Conservation (phyloP, 2,329 filamentous ascomycete species). For the Chrysoporthe deuterocubensis region DNA sequence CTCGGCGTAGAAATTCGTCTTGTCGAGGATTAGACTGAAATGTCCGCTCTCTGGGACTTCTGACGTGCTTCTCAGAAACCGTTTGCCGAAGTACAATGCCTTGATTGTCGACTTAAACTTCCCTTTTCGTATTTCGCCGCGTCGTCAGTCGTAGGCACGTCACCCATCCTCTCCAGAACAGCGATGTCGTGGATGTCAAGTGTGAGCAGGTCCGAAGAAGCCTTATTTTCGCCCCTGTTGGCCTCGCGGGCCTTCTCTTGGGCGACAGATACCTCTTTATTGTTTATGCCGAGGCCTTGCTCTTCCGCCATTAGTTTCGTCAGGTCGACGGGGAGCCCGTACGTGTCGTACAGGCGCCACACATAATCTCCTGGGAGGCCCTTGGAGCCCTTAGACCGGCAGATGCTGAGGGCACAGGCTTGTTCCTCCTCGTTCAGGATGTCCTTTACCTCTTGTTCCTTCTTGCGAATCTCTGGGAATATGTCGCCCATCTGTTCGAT, state of each 20-base stretch:
- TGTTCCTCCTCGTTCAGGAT: slow-evolving; percentile 94
- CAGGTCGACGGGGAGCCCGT: slow-evolving; percentile 94
- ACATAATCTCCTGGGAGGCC: slow-evolving; percentile 83
- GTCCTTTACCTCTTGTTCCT: slow-evolving; percentile 88
- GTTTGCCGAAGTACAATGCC: slow-evolving; percentile 35
- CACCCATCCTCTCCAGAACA: slow-evolving; percentile 70
- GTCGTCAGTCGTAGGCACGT: no score
- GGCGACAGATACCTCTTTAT: slow-evolving; percentile 77
- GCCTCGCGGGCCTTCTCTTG: slow-evolving; percentile 88
- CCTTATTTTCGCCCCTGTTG: slow-evolving; percentile 90
- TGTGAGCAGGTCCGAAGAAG: slow-evolving; percentile 76
- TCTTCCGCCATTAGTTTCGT: slow-evolving; percentile 98
- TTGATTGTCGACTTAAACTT: slow-evolving; percentile 86
- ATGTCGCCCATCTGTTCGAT: slow-evolving; percentile 93
- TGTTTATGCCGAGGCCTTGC: slow-evolving; percentile 67
- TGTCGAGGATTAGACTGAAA: slow-evolving; percentile 83
- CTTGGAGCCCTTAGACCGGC: slow-evolving; percentile 44
- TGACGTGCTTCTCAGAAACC: slow-evolving; percentile 48
- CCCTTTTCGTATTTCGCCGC: slow-evolving; percentile 76
- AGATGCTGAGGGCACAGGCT: slow-evolving; percentile 67
- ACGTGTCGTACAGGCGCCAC: slow-evolving; percentile 75
- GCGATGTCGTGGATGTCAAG: slow-evolving; percentile 90
- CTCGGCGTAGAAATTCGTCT: slow-evolving; percentile 97
- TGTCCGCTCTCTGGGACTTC: slow-evolving; percentile 81
- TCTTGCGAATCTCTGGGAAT: slow-evolving; percentile 91